phyloP scores from a whole-genome alignment of 176 grass and related monocot species.

The Sorghum bicolor region DNA sequence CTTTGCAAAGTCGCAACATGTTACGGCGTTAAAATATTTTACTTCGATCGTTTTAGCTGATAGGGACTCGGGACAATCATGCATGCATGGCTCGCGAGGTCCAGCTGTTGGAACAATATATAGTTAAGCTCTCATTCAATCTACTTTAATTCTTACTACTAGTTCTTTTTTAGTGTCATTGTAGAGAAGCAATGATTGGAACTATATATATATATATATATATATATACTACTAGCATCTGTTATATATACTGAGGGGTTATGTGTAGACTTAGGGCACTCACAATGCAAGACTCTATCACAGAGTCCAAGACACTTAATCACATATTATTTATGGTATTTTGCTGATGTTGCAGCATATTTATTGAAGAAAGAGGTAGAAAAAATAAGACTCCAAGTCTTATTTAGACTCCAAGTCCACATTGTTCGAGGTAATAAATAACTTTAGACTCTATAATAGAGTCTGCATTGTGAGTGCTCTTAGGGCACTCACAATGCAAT shows the following conservation, averaged over 20 bases:
- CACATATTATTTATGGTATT: too few species aligned
- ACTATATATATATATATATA: neutral
- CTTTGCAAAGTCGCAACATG: slow-evolving; percentile 9
- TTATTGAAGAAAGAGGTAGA: too few species aligned
- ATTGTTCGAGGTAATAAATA: too few species aligned
- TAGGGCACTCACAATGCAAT: too few species aligned
- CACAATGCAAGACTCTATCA: too few species aligned
- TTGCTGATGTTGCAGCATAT: too few species aligned
- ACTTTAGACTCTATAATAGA: too few species aligned
- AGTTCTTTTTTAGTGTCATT: neutral
- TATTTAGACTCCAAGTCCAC: too few species aligned
- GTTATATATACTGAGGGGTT: neutral
- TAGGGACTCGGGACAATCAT: neutral
- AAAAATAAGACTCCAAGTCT: too few species aligned
- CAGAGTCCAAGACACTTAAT: too few species aligned
- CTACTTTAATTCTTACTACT: neutral
- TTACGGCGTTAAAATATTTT: neutral
- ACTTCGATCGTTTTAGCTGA: neutral
- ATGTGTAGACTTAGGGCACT: too few species aligned
- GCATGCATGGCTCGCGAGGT: neutral
- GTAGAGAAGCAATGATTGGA: neutral
- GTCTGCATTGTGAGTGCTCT: too few species aligned
- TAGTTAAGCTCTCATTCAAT: neutral
- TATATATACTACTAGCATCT: neutral
- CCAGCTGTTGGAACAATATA: neutral